Conservation (phyloP, 495 filamentous ascomycete species). For the Xylaria bambusicola region DNA sequence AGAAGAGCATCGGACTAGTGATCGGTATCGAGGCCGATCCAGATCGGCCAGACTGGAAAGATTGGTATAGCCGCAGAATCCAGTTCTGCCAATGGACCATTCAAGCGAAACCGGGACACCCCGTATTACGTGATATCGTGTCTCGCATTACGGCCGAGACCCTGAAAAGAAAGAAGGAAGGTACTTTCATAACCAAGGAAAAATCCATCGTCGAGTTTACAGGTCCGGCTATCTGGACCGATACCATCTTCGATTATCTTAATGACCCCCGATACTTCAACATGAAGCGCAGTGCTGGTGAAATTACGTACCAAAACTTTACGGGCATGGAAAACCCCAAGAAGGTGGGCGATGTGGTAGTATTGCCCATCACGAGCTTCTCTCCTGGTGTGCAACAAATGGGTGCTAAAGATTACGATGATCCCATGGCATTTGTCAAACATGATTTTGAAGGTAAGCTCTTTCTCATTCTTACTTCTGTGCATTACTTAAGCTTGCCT, state of each 20-base stretch:
- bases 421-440: constrained; percentile 97
- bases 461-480: neutral
- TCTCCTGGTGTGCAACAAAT: constrained; percentile 93
- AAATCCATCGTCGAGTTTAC: constrained; percentile 95
- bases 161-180: constrained; percentile 70
- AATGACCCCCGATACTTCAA: constrained; percentile 91
- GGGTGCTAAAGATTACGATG: constrained; percentile 85
- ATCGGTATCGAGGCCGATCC: constrained; percentile 97
- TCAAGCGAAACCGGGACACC: constrained; percentile 91
- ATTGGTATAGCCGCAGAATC: constrained; percentile 94
- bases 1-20: constrained; percentile 76
- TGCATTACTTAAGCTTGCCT: constrained; percentile 24
- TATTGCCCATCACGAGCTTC: constrained; percentile 95
- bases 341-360: constrained; percentile 91
- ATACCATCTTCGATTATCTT: constrained; percentile 87
- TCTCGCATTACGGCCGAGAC: constrained; percentile 81
- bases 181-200: constrained; percentile 66
- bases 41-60: constrained; percentile 85
- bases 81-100: constrained; percentile 99
- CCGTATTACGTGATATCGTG: constrained; percentile 85
- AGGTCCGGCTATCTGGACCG: constrained; percentile 93
- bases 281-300: constrained; percentile 65
- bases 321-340: constrained; percentile 79
- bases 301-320: constrained; percentile 86
- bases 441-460: constrained; percentile 88